phyloP scores from a whole-genome alignment of 441 rosid genomes.

The Omphalea diandra region DNA sequence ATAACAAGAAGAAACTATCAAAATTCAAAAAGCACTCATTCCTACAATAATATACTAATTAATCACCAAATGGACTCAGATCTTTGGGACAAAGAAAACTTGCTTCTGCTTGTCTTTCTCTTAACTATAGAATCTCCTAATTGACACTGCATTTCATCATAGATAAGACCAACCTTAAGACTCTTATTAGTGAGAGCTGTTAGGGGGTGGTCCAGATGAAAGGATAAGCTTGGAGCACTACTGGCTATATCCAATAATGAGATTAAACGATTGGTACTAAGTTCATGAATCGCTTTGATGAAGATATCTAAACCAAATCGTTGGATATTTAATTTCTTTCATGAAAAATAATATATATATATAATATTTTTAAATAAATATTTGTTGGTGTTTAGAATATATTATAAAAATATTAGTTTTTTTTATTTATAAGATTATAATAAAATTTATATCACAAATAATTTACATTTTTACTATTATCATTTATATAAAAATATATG shows the following conservation, averaged over 20 bases:
- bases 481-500: too few relatives aligned
- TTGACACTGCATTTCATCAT: conserved; percentile 43
- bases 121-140: conserved; percentile 58
- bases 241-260: conserved; percentile 23
- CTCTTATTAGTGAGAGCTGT: conserved; percentile 48
- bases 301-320: conserved; percentile 14
- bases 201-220: conserved; percentile 27
- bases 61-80: conserved; percentile 36
- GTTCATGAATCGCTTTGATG: not conserved
- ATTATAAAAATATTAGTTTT: too few relatives aligned
- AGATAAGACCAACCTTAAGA: conserved; percentile 41
- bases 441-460: too few relatives aligned
- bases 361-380: too few relatives aligned
- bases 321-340: too few relatives aligned
- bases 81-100: conserved; percentile 38
- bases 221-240: conserved; percentile 44
- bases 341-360: too few relatives aligned
- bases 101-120: conserved; percentile 69
- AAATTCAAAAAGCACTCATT: conserved; percentile 46
- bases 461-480: too few relatives aligned
- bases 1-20: conserved; percentile 66
- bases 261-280: conserved; percentile 31
- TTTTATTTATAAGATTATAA: too few relatives aligned
- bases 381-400: too few relatives aligned
- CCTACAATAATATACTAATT: conserved; percentile 20